A percentile compares a stretch with the other conserved stretches of the same genome.
Evolutionary conservation across 2,329 filamentous ascomycete genomes (phyloP).

Genomic region (Orbilia brochopaga): DNA sequence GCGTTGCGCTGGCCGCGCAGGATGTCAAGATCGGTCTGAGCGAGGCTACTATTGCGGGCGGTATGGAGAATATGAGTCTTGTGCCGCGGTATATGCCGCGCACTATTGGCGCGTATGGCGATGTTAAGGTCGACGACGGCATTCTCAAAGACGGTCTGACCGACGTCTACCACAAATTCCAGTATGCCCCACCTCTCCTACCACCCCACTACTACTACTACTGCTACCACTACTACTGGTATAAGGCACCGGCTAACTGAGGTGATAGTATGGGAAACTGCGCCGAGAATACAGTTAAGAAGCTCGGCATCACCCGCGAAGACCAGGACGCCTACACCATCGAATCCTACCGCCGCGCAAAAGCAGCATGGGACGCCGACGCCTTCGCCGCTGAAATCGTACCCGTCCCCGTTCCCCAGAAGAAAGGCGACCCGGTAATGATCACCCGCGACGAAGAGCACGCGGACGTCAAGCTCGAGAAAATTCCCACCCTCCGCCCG

Average conservation of each 20-base stretch:
- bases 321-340: constrained; percentile 92
- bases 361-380: constrained; percentile 82
- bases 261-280: constrained; percentile 80
- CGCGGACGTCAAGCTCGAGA: constrained; percentile 83
- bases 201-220: neutral
- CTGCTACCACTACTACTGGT: neutral
- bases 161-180: constrained; percentile 94
- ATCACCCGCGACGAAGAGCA: constrained; percentile 88
- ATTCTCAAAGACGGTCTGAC: constrained; percentile 92
- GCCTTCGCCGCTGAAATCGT: constrained; percentile 89
- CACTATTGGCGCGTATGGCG: constrained; percentile 83
- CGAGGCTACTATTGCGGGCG: constrained; percentile 87
- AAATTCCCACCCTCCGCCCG: constrained; percentile 83
- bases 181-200: constrained; percentile 58
- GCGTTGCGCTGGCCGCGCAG: constrained; percentile 85
- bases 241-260: neutral
- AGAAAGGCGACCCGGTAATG: constrained; percentile 76
- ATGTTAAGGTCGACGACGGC: constrained; percentile 86
- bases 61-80: constrained; percentile 97
- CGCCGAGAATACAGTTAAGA: constrained; percentile 92
- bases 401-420: constrained; percentile 81
- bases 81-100: constrained; percentile 90
- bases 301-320: constrained; percentile 77
- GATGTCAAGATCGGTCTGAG: constrained; percentile 91
- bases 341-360: constrained; percentile 83